phyloP scores from a whole-genome alignment of 2,329 filamentous ascomycete species.

The Xylaria sp. region DNA sequence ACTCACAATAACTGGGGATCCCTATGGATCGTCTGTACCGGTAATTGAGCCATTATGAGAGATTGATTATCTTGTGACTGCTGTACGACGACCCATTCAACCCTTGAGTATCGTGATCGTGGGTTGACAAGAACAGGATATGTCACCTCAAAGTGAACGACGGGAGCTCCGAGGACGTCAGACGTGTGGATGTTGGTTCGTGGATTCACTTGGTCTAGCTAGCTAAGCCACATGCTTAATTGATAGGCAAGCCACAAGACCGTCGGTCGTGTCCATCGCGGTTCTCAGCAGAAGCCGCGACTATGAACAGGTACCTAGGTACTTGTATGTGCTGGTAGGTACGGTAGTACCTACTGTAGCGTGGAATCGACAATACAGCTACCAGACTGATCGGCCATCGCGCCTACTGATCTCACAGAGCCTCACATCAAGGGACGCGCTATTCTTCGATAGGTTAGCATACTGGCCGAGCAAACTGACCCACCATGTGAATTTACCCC shows the following conservation, averaged over 20 bases:
- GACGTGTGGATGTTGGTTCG: too few species aligned
- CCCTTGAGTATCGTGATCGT: background rate
- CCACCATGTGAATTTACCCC: background rate
- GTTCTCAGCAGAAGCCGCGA: too few species aligned
- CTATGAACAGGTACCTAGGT: too few species aligned
- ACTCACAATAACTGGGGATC: slow-evolving; percentile 96
- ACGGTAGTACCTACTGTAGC: too few species aligned
- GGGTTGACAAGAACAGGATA: background rate
- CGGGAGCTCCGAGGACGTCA: too few species aligned
- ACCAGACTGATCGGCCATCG: background rate
- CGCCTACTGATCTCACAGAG: background rate
- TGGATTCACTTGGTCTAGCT: slow-evolving; percentile 1
- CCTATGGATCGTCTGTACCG: slow-evolving; percentile 92
- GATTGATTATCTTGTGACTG: slow-evolving; percentile 4
- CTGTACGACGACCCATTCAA: slow-evolving; percentile 3
- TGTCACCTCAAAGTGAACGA: too few species aligned
- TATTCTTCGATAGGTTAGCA: background rate
- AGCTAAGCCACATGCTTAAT: slow-evolving; percentile 13
- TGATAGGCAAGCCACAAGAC: too few species aligned
- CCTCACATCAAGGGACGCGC: background rate
- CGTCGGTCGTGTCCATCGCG: too few species aligned
- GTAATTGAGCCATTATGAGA: slow-evolving; percentile 68
- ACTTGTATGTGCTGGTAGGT: too few species aligned
- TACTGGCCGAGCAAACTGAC: background rate
- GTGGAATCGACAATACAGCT: too few species aligned